These are phyloP conservation scores for Leptographium wingfieldii DNA, from an alignment of 2,329 filamentous ascomycete species.

Conservation along the genomic window DNA sequence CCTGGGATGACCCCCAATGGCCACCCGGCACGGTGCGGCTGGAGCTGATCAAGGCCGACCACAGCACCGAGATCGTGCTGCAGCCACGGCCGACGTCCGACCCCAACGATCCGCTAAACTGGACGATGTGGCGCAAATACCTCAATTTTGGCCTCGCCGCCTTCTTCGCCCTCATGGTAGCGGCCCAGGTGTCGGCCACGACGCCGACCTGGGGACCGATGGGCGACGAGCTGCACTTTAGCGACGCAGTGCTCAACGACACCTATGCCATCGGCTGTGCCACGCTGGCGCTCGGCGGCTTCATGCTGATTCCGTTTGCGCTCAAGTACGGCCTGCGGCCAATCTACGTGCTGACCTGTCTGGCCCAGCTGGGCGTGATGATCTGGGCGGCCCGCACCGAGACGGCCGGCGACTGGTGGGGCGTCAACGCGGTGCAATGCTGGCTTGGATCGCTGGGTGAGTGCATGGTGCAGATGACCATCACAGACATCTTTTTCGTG, in stretches of 20 bases:
- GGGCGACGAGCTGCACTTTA: slow-evolving; percentile 21
- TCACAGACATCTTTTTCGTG: slow-evolving; percentile 43
- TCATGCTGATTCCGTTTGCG: slow-evolving; percentile 31
- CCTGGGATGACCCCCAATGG: slow-evolving; percentile 5
- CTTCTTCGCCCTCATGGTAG: slow-evolving; percentile 34
- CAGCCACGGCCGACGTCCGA: slow-evolving; percentile 36
- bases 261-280: slow-evolving; percentile 23
- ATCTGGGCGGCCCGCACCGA: slow-evolving; percentile 23
- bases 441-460: slow-evolving; percentile 32
- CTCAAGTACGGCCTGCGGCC: slow-evolving; percentile 32
- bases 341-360: slow-evolving; percentile 29
- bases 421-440: slow-evolving; percentile 18
- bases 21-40: slow-evolving; percentile 6
- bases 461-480: slow-evolving; percentile 34
- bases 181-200: slow-evolving; percentile 34
- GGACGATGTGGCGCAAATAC: slow-evolving; percentile 27
- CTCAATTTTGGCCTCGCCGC: slow-evolving; percentile 37
- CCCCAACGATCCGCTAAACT: slow-evolving; percentile 40
- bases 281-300: slow-evolving; percentile 30
- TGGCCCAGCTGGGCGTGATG: slow-evolving; percentile 27
- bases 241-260: slow-evolving; percentile 4
- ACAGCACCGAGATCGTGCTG: slow-evolving; percentile 35
- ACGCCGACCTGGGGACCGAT: slow-evolving; percentile 22
- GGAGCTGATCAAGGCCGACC: slow-evolving; percentile 21
- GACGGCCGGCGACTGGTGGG: slow-evolving; percentile 5